phyloP scores from a whole-genome alignment of 768 basidiomycete species.

The Sarcodon sp. region DNA sequence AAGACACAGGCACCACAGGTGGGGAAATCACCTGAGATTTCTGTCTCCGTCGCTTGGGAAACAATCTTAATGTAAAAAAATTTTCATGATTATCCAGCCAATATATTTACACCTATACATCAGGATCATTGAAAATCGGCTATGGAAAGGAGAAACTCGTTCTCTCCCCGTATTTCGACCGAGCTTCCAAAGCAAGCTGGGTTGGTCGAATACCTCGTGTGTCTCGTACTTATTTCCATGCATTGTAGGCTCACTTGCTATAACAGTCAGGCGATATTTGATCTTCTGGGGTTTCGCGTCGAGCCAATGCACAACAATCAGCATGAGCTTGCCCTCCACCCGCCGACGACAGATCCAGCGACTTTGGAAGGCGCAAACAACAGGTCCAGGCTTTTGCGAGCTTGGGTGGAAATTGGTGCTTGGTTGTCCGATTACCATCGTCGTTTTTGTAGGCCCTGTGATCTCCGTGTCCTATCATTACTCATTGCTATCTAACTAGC shows the following conservation, averaged over 20 bases:
- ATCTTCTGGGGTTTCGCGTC: slow-evolving; percentile 23
- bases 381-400: slow-evolving; percentile 54
- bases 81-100: slow-evolving; percentile 1
- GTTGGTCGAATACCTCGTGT: slow-evolving; percentile 51
- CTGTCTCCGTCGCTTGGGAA: slow-evolving; percentile 47
- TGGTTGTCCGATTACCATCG: slow-evolving; percentile 42
- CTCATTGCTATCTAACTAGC: slow-evolving; percentile 17
- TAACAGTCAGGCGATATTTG: slow-evolving; percentile 27
- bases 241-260: neutral
- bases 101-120: slow-evolving; percentile 1
- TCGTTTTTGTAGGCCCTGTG: neutral
- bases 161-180: slow-evolving; percentile 37
- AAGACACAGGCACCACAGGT: slow-evolving; percentile 43
- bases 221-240: slow-evolving; percentile 11
- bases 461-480: neutral
- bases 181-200: slow-evolving; percentile 50
- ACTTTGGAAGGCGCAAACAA: slow-evolving; percentile 34
- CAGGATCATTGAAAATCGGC: slow-evolving; percentile 63
- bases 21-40: slow-evolving; percentile 40
- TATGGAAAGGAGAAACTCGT: slow-evolving; percentile 61
- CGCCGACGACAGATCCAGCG: slow-evolving; percentile 39
- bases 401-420: slow-evolving; percentile 67
- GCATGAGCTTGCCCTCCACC: slow-evolving; percentile 32
- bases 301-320: slow-evolving; percentile 12
- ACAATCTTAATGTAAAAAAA: slow-evolving; percentile 61